A percentile compares a stretch with the other conserved stretches of the same genome.
These are phyloP conservation scores for Oemleria cerasiformis DNA, from an alignment of 306 rosid species.

Conservation along the genomic window DNA sequence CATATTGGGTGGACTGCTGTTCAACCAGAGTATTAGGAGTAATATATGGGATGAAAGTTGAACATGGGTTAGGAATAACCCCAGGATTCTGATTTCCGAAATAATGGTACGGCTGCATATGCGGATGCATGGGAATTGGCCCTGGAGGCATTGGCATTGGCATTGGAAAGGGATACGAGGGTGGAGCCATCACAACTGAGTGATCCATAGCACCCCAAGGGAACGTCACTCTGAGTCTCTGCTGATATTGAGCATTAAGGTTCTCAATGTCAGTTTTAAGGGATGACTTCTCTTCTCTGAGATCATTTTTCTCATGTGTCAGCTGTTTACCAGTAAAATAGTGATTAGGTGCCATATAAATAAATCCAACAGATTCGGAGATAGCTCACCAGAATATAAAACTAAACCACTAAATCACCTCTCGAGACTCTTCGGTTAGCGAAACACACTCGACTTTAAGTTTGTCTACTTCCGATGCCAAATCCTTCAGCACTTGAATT, in stretches of 20 bases:
- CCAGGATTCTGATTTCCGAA: constrained; percentile 34
- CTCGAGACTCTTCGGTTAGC: constrained; percentile 76
- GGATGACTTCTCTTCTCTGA: constrained; percentile 46
- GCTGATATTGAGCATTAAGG: constrained; percentile 44
- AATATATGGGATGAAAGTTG: constrained; percentile 66
- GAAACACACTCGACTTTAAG: constrained; percentile 58
- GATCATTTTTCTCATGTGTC: constrained; percentile 45
- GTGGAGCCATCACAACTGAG: constrained; percentile 38
- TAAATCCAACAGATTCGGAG: constrained; percentile 8
- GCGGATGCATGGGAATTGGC: constrained; percentile 42
- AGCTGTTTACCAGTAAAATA: constrained; percentile 36
- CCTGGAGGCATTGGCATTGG: constrained; percentile 44
- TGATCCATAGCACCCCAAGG: constrained; percentile 50
- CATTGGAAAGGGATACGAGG: constrained; percentile 45
- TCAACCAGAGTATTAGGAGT: constrained; percentile 58
- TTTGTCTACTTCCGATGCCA: constrained; percentile 69
- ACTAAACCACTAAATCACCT: constrained; percentile 45
- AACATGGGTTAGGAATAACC: constrained; percentile 41
- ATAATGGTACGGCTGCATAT: constrained; percentile 41
- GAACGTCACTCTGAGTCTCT: constrained; percentile 27
- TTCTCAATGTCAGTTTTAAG: constrained; percentile 42
- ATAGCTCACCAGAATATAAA: constrained; percentile 7
- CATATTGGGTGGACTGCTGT: constrained; percentile 55
- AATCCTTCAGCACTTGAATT: constrained; percentile 83
- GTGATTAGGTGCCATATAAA: constrained; percentile 15